A percentile compares a stretch with the other conserved stretches of the same genome.
phyloP scores from a whole-genome alignment of 2,329 filamentous ascomycete genomes.

The Ascochyta fabae region DNA sequence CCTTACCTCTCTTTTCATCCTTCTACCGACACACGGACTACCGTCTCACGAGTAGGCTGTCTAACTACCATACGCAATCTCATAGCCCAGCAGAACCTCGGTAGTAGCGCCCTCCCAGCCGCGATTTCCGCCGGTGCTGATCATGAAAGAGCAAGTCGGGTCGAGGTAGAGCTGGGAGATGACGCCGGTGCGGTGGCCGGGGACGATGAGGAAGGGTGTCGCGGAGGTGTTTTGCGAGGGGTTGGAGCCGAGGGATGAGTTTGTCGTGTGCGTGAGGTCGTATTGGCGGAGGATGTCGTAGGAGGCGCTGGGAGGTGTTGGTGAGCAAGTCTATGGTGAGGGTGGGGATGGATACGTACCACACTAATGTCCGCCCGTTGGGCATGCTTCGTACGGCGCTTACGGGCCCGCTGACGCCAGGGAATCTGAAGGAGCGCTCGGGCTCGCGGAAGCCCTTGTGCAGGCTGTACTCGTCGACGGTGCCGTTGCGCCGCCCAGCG shows the following conservation, averaged over 20 bases:
- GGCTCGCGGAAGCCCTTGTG: conserved; percentile 79
- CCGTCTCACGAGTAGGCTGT: too few species aligned
- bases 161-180: conserved; percentile 88
- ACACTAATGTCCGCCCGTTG: conserved; percentile 90
- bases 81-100: conserved; percentile 92
- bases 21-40: too few species aligned
- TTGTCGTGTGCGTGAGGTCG: conserved; percentile 72
- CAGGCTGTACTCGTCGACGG: conserved; percentile 91
- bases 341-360: conserved; percentile 58
- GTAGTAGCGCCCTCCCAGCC: conserved; percentile 94
- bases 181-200: conserved; percentile 86
- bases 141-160: conserved; percentile 86
- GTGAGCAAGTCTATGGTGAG: background rate
- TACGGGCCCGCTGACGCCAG: conserved; percentile 85
- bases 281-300: conserved; percentile 94
- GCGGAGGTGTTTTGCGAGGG: conserved; percentile 67
- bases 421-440: conserved; percentile 83
- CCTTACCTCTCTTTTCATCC: too few species aligned
- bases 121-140: conserved; percentile 87
- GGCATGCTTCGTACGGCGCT: conserved; percentile 89
- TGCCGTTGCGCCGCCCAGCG: conserved; percentile 86
- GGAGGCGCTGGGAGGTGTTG: conserved; percentile 67
- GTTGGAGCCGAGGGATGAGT: background rate
- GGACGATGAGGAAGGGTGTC: conserved; percentile 95
- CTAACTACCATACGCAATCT: conserved; percentile 67